Evolutionary conservation across 1,284 basidiomycete genomes (phyloP), one percentile per base, ranked within the genome.

Genomic region (Flammula alnicola): DNA sequence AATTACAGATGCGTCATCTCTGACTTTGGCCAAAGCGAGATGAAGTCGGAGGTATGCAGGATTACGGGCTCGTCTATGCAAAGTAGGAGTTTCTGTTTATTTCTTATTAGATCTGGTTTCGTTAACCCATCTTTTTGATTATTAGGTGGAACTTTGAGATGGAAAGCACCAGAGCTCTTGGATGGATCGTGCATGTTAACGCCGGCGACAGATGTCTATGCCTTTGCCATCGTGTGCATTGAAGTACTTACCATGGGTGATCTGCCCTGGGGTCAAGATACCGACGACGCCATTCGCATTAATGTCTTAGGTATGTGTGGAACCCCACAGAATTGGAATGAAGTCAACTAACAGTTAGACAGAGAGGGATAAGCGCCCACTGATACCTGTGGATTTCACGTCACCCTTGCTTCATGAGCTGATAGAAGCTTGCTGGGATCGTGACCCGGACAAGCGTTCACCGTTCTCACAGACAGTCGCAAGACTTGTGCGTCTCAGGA

Each of bases 21-120:
- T 22, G 88, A 91, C 62, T 92, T 93, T 64, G 88, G 88, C 0
- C 85, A 92, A 65, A 86, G 80, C 58, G 84, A 88, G 64, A 81
- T 92, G 74, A 88, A 84, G 68, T 79, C 76, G n/a, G 88, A 91
- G 63, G 83, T 77, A 2, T 83, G 77, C 60, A 74, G 80, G 20
- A 68, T 86, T 11, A 88, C 80, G 53, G 80, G 81, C 32, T 49
- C 47, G 16, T 49, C 47, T 9, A 49, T 49, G 47, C 44, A 47
- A 53, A 77, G 88, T 88, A 62, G 48, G 84, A 6, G 1, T 19
- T 76, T 45, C 26, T 22, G 32, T 31, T 44, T 31, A 44, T 29
- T 29, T 16, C 27, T 42, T 20, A 38, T 26, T 27, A 49, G 4
- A 0, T 14, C 19, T 14, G 31, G 12, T 42, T 29, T 19, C 25